Evolutionary conservation across 345 rosid species (phyloP), one percentile per base, ranked within the genome.

Genomic region (Geranium rotundifolium): DNA sequence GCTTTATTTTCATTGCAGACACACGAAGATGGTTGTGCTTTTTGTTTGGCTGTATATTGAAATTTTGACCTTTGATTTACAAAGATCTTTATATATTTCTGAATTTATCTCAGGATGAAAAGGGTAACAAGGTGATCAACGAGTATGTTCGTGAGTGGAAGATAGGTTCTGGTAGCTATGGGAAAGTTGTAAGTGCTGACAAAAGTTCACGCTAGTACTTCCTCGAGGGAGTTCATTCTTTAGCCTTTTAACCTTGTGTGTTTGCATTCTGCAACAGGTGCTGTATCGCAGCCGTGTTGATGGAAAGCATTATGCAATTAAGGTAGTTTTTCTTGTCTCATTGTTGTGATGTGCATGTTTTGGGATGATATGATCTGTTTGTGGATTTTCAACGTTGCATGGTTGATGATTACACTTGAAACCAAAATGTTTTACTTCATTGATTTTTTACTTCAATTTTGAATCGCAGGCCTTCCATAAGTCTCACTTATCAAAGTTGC

Each of bases 91-190:
- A 12, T 46, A 46, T 46, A 14, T 12, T 46, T 10, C 16, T 46
- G 52, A 46, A 46, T 46, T 9, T 60, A 17, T 46, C 10, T 60
- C 76, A 95, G 99, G 96, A 95, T 84, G 96, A 95, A 67, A 66
- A 88, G 72, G 99, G 99, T 67, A 83, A 79, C 65, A 93, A 90
- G 79, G 85, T 73, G 79, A 73, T 93, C 74, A 90, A 93, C 77
- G 95, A 84, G 80, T 90, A 90, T 80, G 95, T 90, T 63, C 85
- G 87, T 0, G 88, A 72, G 68, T 60, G 18, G 63, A 95, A 85
- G 83, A 90, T 95, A 80, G 99, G 97, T 74, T 73, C 96, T 19
- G 99, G 97, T 62, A 95, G 96, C 85, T 95, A 95, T 74, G 99
- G 99, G 17, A 95, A 95, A 95, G 99, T 95, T 92, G 99, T 95